These are phyloP conservation scores for Dentipellis sp. DNA, from an alignment of 768 basidiomycete species.

Conservation along the genomic window DNA sequence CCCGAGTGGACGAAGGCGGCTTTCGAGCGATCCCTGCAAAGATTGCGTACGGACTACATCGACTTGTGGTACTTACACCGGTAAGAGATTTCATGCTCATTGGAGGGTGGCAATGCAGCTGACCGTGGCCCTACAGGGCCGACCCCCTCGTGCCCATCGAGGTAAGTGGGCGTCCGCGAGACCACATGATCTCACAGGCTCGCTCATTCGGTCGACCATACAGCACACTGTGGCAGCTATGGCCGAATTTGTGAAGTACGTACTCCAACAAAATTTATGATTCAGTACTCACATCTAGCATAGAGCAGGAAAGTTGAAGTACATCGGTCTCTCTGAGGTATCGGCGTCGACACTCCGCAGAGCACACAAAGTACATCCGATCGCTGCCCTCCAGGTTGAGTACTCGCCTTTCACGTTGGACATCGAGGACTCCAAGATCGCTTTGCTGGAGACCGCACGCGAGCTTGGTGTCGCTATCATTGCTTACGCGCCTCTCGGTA, in stretches of 20 bases:
- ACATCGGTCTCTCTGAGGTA: slow-evolving; percentile 27
- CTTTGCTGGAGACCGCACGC: slow-evolving; percentile 18
- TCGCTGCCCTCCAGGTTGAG: slow-evolving; percentile 28
- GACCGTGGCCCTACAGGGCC: not conserved
- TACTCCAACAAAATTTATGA: slow-evolving; percentile 13
- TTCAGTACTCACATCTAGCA: not conserved
- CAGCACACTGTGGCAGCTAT: slow-evolving; percentile 11
- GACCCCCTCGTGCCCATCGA: slow-evolving; percentile 11
- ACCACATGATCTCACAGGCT: not conserved
- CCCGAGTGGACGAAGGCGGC: slow-evolving; percentile 20
- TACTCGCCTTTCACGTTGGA: slow-evolving; percentile 31
- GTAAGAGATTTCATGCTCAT: slow-evolving; percentile 6
- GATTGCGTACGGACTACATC: slow-evolving; percentile 21
- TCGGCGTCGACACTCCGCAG: slow-evolving; percentile 26
- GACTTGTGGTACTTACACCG: slow-evolving; percentile 26
- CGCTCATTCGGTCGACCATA: not conserved
- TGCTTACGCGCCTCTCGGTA: slow-evolving; percentile 25
- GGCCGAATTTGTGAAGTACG: slow-evolving; percentile 21
- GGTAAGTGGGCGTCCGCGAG: not conserved
- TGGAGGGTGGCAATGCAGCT: not conserved
- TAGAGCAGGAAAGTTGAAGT: slow-evolving; percentile 26
- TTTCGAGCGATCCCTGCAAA: slow-evolving; percentile 17
- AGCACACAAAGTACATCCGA: slow-evolving; percentile 28
- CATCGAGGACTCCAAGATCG: slow-evolving; percentile 18
- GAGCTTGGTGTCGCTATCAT: slow-evolving; percentile 26